These are phyloP conservation scores for Chimonanthus salicifolius DNA, from an alignment of 164 flowering plant species.

Conservation along the genomic window DNA sequence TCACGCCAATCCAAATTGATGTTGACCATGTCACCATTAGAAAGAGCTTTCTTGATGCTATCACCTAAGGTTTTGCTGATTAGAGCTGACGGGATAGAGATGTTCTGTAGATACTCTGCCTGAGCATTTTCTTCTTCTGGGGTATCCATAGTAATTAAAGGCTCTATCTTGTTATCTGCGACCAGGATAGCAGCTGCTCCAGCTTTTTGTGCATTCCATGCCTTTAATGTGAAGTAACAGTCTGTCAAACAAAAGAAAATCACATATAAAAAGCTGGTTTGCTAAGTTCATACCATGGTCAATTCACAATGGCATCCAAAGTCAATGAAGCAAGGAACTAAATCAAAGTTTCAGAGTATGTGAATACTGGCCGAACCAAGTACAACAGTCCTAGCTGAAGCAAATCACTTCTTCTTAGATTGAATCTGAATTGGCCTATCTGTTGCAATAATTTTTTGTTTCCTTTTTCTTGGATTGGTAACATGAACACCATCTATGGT, in stretches of 20 bases:
- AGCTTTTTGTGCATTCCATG: slow-evolving; percentile 87
- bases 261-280: neutral
- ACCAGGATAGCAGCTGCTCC: slow-evolving; percentile 93
- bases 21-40: slow-evolving; percentile 81
- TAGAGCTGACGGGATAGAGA: slow-evolving; percentile 84
- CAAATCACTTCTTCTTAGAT: neutral
- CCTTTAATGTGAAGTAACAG: slow-evolving; percentile 82
- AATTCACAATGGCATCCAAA: neutral
- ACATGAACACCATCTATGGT: no score
- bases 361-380: neutral
- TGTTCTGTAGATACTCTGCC: slow-evolving; percentile 65
- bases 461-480: no score
- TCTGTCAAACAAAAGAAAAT: slow-evolving; percentile 32
- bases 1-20: slow-evolving; percentile 98
- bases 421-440: neutral
- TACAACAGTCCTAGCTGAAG: neutral
- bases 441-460: no score
- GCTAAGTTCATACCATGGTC: neutral
- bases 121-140: slow-evolving; percentile 66
- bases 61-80: slow-evolving; percentile 71
- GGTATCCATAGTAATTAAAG: slow-evolving; percentile 85
- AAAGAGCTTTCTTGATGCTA: slow-evolving; percentile 53
- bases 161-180: slow-evolving; percentile 63
- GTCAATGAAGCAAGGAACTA: neutral
- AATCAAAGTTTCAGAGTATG: neutral